Base-by-base conservation (phyloP, 2,329 filamentous ascomycete genomes). In the Fusarium algeriense region DNA sequence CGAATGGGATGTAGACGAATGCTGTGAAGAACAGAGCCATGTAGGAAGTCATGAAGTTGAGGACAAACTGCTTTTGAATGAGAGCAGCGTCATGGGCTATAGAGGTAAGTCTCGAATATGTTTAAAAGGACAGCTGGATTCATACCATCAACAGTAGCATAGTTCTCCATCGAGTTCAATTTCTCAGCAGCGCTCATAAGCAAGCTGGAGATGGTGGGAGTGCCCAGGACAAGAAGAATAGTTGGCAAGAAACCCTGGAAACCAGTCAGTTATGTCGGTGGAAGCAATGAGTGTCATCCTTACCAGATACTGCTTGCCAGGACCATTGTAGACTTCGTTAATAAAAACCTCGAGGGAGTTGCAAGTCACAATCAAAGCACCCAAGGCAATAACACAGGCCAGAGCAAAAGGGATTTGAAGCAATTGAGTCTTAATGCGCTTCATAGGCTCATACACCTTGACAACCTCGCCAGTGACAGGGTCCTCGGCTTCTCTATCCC, bases 1-100 rank as follows among this genome's bases (percentile, higher is more conserved):
- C 95, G 75, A 98, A 98, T 0, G 95, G 95, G 23, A 97, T 93
- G 76, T 98, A 98, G 69, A 98, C 90, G 75, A 98, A 98, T 1
- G 95, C 93, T 0, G 95, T 98, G 20, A 98, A 87, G 78, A 97
- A 91, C n/a, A 97, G 91, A 2, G 94, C 93, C 56, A 97, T 90
- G 79, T 98, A 98, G 0, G 95, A 97, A 9, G 94, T 97, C 81
- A 98, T 95, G 82, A 98, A 97, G 84, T 98, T 97, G 77, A 98
- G 89, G 17, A 98, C 90, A 77, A 99, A 98, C 37, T 97, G 92
- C 84, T 99, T 99, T 64, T 93, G 91, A 1, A 96, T 93, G 78
- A 97, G 88, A 3, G 95, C 92, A 23, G 92, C 89, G 66, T 97
- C 90, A 76, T 97, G 92, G 17, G 91, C 91, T 90, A 70, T 13